Conservation (phyloP, 768 basidiomycete genomes). For the Psilocybe azurescens region DNA sequence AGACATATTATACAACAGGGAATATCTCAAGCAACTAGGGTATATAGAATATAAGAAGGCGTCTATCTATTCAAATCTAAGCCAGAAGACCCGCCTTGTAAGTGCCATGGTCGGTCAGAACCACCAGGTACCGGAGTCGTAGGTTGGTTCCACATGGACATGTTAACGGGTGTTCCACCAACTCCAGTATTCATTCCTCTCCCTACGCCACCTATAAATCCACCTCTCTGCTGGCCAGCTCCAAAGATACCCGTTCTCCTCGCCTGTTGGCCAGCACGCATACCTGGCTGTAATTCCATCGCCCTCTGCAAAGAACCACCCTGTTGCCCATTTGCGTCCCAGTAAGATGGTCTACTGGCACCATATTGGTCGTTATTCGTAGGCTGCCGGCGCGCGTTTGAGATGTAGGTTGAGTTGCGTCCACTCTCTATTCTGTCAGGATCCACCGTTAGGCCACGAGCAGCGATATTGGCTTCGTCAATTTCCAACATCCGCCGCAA, state of each 20-base stretch:
- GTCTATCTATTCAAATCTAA: constrained; percentile 26
- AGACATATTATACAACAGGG: constrained; percentile 1
- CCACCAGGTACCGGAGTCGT: constrained; percentile 42
- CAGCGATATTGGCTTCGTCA: constrained; percentile 57
- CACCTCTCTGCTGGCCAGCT: constrained; percentile 41
- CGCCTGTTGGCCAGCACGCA: constrained; percentile 55
- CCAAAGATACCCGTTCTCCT: constrained; percentile 68
- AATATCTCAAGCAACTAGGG: not conserved
- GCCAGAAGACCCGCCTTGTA: constrained; percentile 26
- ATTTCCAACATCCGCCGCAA: constrained; percentile 80
- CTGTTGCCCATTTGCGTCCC: constrained; percentile 38
- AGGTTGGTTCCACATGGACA: constrained; percentile 46
- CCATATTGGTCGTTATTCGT: constrained; percentile 18
- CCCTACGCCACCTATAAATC: constrained; percentile 36
- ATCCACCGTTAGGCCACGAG: constrained; percentile 58
- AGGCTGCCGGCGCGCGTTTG: constrained; percentile 36
- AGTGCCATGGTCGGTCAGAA: constrained; percentile 51
- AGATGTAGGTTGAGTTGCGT: constrained; percentile 39
- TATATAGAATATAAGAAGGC: constrained; percentile 10
- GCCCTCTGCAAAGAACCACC: constrained; percentile 45
- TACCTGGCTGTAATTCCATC: constrained; percentile 55
- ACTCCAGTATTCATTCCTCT: constrained; percentile 30
- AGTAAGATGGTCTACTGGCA: constrained; percentile 30
- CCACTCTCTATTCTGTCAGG: constrained; percentile 50
- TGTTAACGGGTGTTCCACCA: constrained; percentile 31